phyloP scores from a whole-genome alignment of 1,139 yeast genomes.

The Blastobotrys apis region DNA sequence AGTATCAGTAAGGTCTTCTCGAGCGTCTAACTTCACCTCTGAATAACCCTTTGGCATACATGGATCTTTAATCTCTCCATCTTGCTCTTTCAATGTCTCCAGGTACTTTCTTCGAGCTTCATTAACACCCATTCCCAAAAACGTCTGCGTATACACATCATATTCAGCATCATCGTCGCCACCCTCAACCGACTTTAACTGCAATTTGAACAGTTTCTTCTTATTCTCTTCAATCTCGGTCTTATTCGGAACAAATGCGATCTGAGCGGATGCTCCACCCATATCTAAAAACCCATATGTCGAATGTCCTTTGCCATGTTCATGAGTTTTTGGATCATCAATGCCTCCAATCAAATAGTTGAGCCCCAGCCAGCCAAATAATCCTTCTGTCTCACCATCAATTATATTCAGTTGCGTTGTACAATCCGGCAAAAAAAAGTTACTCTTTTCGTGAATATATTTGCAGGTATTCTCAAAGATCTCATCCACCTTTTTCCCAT shows the following conservation, averaged over 20 bases:
- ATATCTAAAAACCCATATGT: constrained; percentile 76
- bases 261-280: constrained; percentile 89
- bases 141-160: constrained; percentile 59
- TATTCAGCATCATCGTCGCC: constrained; percentile 35
- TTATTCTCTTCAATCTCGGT: constrained; percentile 53
- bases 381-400: constrained; percentile 74
- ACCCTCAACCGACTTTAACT: constrained; percentile 39
- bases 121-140: constrained; percentile 70
- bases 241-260: constrained; percentile 67
- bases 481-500: constrained; percentile 49
- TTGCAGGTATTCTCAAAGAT: constrained; percentile 54
- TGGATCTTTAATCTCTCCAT: constrained; percentile 39
- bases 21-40: constrained; percentile 13
- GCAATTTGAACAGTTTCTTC: constrained; percentile 51
- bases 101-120: constrained; percentile 58
- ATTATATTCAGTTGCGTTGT: constrained; percentile 57
- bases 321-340: constrained; percentile 46
- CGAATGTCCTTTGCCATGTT: constrained; percentile 50
- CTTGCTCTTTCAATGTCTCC: constrained; percentile 23
- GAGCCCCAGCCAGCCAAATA: constrained; percentile 77
- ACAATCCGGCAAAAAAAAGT: constrained; percentile 54
- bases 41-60: constrained; percentile 41
- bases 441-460: constrained; percentile 49
- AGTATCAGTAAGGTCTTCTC: constrained; percentile 14
- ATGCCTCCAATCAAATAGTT: constrained; percentile 64